These are phyloP conservation scores for Albophoma yamanashiensis DNA, from an alignment of 2,329 filamentous ascomycete genomes.

Conservation along the genomic window DNA sequence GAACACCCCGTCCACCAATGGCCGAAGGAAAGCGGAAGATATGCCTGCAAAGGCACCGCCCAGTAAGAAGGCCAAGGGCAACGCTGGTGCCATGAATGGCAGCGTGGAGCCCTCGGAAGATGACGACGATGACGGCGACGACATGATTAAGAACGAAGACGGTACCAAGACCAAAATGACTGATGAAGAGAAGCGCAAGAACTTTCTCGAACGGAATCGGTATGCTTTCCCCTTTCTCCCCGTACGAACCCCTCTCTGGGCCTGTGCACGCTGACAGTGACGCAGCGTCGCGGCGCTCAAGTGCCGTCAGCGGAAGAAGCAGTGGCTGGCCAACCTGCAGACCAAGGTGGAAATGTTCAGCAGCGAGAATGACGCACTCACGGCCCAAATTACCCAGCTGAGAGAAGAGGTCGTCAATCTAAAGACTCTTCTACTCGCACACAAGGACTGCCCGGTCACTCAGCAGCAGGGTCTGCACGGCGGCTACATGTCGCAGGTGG, in stretches of 20 bases:
- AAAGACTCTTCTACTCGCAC: slow-evolving; percentile 83
- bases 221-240: slow-evolving; percentile 31
- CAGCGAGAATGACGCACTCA: slow-evolving; percentile 81
- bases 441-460: slow-evolving; percentile 92
- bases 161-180: slow-evolving; percentile 75
- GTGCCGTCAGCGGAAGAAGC: slow-evolving; percentile 96
- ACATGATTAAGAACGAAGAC: slow-evolving; percentile 38
- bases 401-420: slow-evolving; percentile 91
- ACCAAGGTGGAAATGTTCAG: slow-evolving; percentile 90
- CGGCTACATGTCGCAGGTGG: slow-evolving; percentile 44
- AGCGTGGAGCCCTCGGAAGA: slow-evolving; percentile 37
- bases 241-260: not conserved
- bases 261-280: slow-evolving; percentile 1
- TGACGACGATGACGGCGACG: slow-evolving; percentile 40
- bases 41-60: slow-evolving; percentile 49
- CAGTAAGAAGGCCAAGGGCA: slow-evolving; percentile 58
- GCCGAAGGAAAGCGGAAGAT: slow-evolving; percentile 70
- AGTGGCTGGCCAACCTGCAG: slow-evolving; percentile 93
- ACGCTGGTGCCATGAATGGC: slow-evolving; percentile 13
- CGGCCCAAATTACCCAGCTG: slow-evolving; percentile 70
- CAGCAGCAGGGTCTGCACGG: slow-evolving; percentile 63
- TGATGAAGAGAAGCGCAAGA: slow-evolving; percentile 96
- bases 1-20: slow-evolving; percentile 43
- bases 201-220: slow-evolving; percentile 95
- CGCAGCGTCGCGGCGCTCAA: slow-evolving; percentile 86